These are phyloP conservation scores for Xylaria sp. DNA, from an alignment of 2,329 filamentous ascomycete species.

Conservation along the genomic window DNA sequence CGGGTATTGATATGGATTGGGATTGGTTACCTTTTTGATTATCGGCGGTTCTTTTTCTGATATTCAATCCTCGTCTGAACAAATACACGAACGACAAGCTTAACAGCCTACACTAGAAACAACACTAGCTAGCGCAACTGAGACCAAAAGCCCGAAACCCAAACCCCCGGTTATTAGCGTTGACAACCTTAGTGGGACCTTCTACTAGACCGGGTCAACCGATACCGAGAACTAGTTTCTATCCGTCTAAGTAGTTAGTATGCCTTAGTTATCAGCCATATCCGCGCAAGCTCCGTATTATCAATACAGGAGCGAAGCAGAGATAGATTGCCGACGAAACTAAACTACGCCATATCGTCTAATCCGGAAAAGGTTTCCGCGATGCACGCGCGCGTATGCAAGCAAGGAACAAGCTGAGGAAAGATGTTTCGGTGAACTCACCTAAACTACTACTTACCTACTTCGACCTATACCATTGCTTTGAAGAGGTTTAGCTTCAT, in stretches of 20 bases:
- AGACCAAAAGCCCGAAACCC: not conserved
- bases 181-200: not conserved
- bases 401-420: conserved; percentile 27
- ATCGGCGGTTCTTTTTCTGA: not conserved
- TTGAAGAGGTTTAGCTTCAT: not conserved
- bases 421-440: conserved; percentile 25
- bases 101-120: not conserved
- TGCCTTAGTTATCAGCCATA: not conserved
- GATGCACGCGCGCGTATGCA: not conserved
- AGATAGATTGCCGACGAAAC: not conserved
- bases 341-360: not conserved
- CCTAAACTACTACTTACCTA: not conserved
- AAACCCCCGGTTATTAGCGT: not conserved
- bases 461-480: not conserved
- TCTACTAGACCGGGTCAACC: not conserved
- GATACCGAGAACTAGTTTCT: not conserved
- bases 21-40: not conserved
- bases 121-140: not conserved
- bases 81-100: not conserved
- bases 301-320: not conserved
- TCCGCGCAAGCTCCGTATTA: not conserved
- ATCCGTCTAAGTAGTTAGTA: not conserved
- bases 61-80: not conserved
- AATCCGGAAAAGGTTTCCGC: conserved; percentile 2
- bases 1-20: not conserved